These are phyloP conservation scores for Huntiella bhutanensis DNA, from an alignment of 2,329 filamentous ascomycete species.

Conservation along the genomic window DNA sequence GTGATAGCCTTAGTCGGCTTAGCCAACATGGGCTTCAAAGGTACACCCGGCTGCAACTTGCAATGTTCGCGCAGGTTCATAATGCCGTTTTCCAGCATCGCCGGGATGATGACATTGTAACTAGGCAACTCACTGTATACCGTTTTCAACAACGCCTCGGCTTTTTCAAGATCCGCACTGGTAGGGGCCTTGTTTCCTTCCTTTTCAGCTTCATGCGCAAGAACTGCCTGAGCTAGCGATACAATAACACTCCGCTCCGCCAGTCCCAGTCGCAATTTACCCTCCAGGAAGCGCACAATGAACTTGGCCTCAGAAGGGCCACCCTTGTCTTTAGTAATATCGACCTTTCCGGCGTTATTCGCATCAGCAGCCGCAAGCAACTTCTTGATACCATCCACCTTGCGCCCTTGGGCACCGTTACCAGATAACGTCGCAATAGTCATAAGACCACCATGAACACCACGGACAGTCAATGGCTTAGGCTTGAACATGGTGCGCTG, in stretches of 20 bases:
- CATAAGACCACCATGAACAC: constrained; percentile 76
- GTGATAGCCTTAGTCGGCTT: constrained; percentile 97
- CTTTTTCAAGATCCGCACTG: constrained; percentile 60
- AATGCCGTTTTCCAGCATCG: constrained; percentile 73
- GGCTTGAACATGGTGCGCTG: constrained; percentile 98
- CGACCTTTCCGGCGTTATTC: constrained; percentile 53
- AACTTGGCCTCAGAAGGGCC: constrained; percentile 90
- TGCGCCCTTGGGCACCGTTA: constrained; percentile 71
- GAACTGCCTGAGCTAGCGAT: constrained; percentile 72
- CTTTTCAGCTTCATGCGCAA: constrained; percentile 59
- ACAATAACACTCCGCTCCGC: constrained; percentile 87
- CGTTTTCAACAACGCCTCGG: constrained; percentile 69
- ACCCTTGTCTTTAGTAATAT: constrained; percentile 82
- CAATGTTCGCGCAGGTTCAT: constrained; percentile 65
- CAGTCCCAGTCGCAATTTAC: constrained; percentile 77
- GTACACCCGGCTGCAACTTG: constrained; percentile 82
- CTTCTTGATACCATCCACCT: constrained; percentile 92
- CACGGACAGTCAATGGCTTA: constrained; percentile 68
- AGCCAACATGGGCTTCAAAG: constrained; percentile 94
- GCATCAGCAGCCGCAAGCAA: constrained; percentile 79
- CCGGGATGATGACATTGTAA: constrained; percentile 86
- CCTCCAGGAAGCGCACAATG: constrained; percentile 80
- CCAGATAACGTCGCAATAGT: constrained; percentile 73
- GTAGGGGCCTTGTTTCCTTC: constrained; percentile 48
- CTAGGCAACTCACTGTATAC: constrained; percentile 90